Evolutionary conservation across 2,329 filamentous ascomycete genomes (phyloP).

Genomic region (Cyanodermella asteris): DNA sequence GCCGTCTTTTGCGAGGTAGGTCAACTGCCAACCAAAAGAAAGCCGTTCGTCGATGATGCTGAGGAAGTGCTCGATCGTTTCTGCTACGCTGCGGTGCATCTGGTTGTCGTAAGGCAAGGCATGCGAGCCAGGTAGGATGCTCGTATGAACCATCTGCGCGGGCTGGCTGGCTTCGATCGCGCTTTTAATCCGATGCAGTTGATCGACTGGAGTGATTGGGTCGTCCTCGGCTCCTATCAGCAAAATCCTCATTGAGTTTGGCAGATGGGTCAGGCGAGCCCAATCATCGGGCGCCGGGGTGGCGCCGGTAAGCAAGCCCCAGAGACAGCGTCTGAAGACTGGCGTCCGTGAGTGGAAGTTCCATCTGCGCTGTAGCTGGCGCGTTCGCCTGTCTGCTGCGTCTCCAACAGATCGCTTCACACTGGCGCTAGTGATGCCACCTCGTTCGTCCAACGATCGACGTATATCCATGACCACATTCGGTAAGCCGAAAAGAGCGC

Average conservation of each 20-base stretch:
- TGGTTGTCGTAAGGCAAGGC: slow-evolving; percentile 61
- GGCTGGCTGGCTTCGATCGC: slow-evolving; percentile 3
- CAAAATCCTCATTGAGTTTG: slow-evolving; percentile 53
- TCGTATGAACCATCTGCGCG: slow-evolving; percentile 26
- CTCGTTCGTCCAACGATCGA: slow-evolving; percentile 56
- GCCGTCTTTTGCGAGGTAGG: slow-evolving; percentile 67
- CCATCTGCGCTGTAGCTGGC: slow-evolving; percentile 21
- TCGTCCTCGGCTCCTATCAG: slow-evolving; percentile 63
- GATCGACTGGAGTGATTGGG: slow-evolving; percentile 31
- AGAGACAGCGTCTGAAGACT: slow-evolving; percentile 64
- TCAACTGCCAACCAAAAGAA: slow-evolving; percentile 73
- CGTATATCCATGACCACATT: slow-evolving; percentile 67
- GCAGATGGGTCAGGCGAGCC: slow-evolving; percentile 44
- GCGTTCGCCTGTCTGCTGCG: slow-evolving; percentile 18
- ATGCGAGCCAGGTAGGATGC: slow-evolving; percentile 59
- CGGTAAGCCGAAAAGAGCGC: no score
- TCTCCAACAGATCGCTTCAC: slow-evolving; percentile 47
- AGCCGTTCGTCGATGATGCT: slow-evolving; percentile 52
- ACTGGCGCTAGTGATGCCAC: slow-evolving; percentile 56
- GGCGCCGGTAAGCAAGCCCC: slow-evolving; percentile 49
- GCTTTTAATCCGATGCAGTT: neutral
- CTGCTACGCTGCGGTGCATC: slow-evolving; percentile 54
- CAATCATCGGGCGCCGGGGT: slow-evolving; percentile 50
- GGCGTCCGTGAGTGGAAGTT: slow-evolving; percentile 68
- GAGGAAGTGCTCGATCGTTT: slow-evolving; percentile 66